Conservation (phyloP, 768 basidiomycete species). For the Botryobasidium botryosum region DNA sequence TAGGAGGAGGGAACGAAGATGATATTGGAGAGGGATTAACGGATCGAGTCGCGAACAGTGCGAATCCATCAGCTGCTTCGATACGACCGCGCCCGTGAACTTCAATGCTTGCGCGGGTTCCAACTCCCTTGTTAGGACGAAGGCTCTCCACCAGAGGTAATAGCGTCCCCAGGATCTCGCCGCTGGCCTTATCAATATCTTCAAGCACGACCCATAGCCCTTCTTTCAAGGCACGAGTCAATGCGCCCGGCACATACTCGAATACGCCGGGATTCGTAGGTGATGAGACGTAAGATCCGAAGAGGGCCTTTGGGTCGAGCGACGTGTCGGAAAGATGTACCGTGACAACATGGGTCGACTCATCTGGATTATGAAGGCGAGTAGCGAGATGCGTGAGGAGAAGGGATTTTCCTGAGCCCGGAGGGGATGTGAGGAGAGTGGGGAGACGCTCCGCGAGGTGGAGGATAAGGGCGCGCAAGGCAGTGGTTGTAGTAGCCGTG, state of each 20-base stretch:
- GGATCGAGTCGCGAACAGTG: constrained; percentile 80
- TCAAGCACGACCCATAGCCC: constrained; percentile 89
- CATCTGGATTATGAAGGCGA: constrained; percentile 35
- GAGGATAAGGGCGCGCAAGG: constrained; percentile 46
- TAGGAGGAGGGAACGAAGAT: constrained; percentile 32
- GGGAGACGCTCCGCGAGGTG: constrained; percentile 55
- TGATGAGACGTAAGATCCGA: constrained; percentile 89
- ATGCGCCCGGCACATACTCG: constrained; percentile 90
- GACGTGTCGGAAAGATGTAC: constrained; percentile 93
- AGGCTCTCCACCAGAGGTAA: constrained; percentile 63
- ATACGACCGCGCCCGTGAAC: constrained; percentile 61
- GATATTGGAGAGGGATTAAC: constrained; percentile 24
- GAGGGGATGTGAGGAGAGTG: constrained; percentile 64
- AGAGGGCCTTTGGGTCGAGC: constrained; percentile 77
- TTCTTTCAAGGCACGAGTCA: constrained; percentile 75
- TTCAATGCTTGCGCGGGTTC: constrained; percentile 47
- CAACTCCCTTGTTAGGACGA: constrained; percentile 52
- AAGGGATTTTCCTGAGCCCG: constrained; percentile 79
- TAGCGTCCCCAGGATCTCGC: constrained; percentile 74
- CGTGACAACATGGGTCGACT: constrained; percentile 53
- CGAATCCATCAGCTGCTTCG: constrained; percentile 56
- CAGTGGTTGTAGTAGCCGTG: constrained; percentile 30
- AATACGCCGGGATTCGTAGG: constrained; percentile 69
- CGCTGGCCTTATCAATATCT: constrained; percentile 80
- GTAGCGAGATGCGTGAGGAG: constrained; percentile 61